Evolutionary conservation across 2,329 filamentous ascomycete species (phyloP), one percentile per base, ranked within the genome.

Genomic region (Myriangium duriaei): DNA sequence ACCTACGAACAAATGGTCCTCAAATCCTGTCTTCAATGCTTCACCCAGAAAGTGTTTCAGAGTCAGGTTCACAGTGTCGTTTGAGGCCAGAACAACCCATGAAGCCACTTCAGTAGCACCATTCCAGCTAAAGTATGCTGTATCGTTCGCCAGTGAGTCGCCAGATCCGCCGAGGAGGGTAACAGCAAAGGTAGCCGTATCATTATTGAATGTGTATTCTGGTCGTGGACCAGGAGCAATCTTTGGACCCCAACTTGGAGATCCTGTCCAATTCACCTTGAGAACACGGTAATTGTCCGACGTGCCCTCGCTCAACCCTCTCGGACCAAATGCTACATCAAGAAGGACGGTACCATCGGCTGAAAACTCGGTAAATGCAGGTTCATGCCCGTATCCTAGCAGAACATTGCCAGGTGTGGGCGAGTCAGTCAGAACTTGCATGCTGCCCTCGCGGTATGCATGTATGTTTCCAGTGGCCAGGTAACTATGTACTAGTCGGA

Each of bases 351-450:
- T 52, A 3, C 70, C 71, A n/a, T 65, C 57, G 2, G 53, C 42
- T 0, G 57, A 56, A 46, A 66, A 49, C 36, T 65, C 62, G 3
- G 60, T 59, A 4, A 57, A 52, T 11, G 58, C 53, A 2, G 49
- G 50, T 11, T 53, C 50, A 42, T 57, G 51, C 3, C 72, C 71
- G 65, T 69, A 76, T 39, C 69, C 69, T 15, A 76, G 61, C 11
- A 76, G 49, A 4, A 67, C 63, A 41, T 74, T 68, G 29, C 65
- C 64, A 13, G 28, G 28, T 11, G 18, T 10, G 14, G 36, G 36
- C 11, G 28, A 21, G 37, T 67, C 66, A 0, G 65, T 61, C 0
- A 76, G 60, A 1, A 68, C 50, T 44, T 77, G 72, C 7, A 67
- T 65, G 32, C 60, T 65, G 3, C 66, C 67, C 44, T 70, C 66